A percentile compares a stretch with the other conserved stretches of the same genome.
Conservation (phyloP, 129 eudicot genomes). For the Erigeron canadensis region DNA sequence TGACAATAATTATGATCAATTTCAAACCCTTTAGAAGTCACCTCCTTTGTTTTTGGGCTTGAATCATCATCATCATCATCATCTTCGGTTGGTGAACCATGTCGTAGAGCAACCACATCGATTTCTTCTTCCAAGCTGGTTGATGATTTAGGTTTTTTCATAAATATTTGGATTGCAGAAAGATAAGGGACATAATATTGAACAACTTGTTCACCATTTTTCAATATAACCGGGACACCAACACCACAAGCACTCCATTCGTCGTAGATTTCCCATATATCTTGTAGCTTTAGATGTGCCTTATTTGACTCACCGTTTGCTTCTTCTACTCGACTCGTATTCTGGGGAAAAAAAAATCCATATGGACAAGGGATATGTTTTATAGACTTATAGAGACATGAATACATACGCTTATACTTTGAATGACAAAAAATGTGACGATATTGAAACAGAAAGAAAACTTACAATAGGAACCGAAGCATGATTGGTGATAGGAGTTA, state of each 20-base stretch:
- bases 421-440: background rate
- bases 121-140: background rate
- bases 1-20: background rate
- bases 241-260: slow-evolving; percentile 57
- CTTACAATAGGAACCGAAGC: background rate
- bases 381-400: background rate
- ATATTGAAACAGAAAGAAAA: background rate
- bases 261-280: slow-evolving; percentile 43
- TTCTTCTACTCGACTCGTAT: background rate
- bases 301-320: background rate
- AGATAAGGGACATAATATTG: slow-evolving; percentile 52
- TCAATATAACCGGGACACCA: slow-evolving; percentile 27
- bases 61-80: slow-evolving; percentile 20
- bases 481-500: slow-evolving; percentile 15
- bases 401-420: background rate
- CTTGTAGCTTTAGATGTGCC: slow-evolving; percentile 22
- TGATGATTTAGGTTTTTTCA: slow-evolving; percentile 12
- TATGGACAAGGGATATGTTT: too few species aligned
- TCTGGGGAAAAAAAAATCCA: too few species aligned
- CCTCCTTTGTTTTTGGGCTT: slow-evolving; percentile 23
- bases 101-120: background rate
- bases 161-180: slow-evolving; percentile 47
- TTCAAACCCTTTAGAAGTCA: slow-evolving; percentile 9
- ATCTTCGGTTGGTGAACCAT: slow-evolving; percentile 23
- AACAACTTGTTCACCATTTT: slow-evolving; percentile 9